Evolutionary conservation across 1,139 yeast genomes (phyloP), one percentile per base, ranked within the genome.

Genomic region (Debaryomyces subglobosus): DNA sequence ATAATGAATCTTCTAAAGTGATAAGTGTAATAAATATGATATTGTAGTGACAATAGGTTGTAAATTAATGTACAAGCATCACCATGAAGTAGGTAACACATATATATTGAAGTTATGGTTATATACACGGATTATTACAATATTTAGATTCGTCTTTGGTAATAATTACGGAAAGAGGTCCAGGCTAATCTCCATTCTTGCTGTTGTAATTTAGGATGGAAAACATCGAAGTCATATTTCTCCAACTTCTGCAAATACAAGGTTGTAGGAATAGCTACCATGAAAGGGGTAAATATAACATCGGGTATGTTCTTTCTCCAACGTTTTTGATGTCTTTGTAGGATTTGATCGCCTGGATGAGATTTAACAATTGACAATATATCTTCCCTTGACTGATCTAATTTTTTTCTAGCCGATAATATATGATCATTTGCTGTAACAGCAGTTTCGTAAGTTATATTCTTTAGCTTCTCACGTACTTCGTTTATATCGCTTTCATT

Each of bases 361-460:
- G 55, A 50, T 1, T 39, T 42, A 2, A 75, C 64, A 1, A 72
- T 53, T 2, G 62, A 57, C 6, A 53, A 38, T 16, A 79, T 72
- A 25, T 72, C 72, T 2, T 55, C 54, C 48, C 68, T 70, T 15
- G 78, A 62, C 42, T 70, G 63, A 0, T 58, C 50, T 16, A 86
- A 63, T 56, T 86, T 82, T 13, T 72, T 64, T 47, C 86, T 69
- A 1, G 96, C 92, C 0, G 91, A 73, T 6, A 89, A 64, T 13
- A 89, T 64, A 63, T 89, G 96, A 63, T 89, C 96, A 66, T 89
- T 89, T 1, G 96, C 95, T 1, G 79, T 69, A 1, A 86, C 79
- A 1, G 96, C 89, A 0, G 87, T 80, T 45, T 85, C 90, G 58
- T 79, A 89, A 0, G 87, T 76, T 9, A 84, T 82, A 58, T 85